Base-by-base conservation (phyloP, 1,139 yeast genomes). In the Yamadazyma aaseri region DNA sequence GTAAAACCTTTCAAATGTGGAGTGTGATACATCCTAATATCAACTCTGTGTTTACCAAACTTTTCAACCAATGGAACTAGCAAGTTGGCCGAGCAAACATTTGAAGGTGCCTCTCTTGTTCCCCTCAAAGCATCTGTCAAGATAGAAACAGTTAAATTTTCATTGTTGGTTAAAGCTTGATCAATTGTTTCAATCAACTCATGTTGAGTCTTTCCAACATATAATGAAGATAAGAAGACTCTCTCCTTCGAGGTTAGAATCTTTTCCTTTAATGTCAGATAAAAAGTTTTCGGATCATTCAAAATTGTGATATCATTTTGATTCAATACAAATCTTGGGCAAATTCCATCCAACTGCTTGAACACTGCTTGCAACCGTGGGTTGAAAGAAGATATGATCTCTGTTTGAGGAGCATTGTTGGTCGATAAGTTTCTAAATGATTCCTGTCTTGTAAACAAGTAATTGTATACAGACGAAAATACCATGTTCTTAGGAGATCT, bases 91-190 rank as follows among this genome's bases (percentile, higher is more conserved):
- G 95, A 78, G 36, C 92, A 84, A 10, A 54, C 42, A 29, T 69
- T 63, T 9, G 72, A 60, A 0, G 98, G 98, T 0, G 92, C 80
- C 52, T 92, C 98, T 45, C 99, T 71, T 0, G 98, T 92, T 0
- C 97, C 97, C 46, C 99, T 63, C 34, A 92, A 70, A 7, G 92
- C 95, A 60, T 92, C 99, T 4, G 92, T 73, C 35, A 92, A 66
- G 20, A 94, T 79, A 41, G 75, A 76, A 1, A 94, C 85, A 44
- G 75, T 72, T 38, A 92, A 66, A 17, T 77, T 62, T 1, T 79
- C 74, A 44, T 85, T 86, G 2, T 56, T 53, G 3, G 56, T 49
- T 46, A 92, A 60, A 0, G 96, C 92, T 4, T 60, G 55, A 11
- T 71, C 69, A 3, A 86, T 43, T 42, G 81, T 73, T n/a, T 69